Evolutionary conservation across 2,329 filamentous ascomycete genomes (phyloP).

Genomic region (Penicillium fuscoglaucum): DNA sequence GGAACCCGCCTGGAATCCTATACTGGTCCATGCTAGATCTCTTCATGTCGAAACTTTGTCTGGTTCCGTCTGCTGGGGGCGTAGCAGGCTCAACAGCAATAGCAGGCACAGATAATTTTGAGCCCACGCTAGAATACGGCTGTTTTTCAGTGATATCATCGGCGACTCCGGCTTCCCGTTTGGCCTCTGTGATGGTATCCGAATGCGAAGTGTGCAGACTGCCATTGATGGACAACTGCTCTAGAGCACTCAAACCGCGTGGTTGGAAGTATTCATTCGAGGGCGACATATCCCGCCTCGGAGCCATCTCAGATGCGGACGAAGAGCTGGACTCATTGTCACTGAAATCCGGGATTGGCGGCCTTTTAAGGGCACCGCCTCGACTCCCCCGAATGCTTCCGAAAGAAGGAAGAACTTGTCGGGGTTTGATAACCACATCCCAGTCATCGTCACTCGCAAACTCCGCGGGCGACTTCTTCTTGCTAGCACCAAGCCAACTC

Average conservation of each 20-base stretch:
- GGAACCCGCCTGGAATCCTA: constrained; percentile 62
- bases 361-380: constrained; percentile 27
- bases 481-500: constrained; percentile 40
- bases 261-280: constrained; percentile 40
- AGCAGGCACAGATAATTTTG: constrained; percentile 37
- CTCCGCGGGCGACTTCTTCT: constrained; percentile 33
- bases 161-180: constrained; percentile 10
- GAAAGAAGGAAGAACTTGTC: constrained; percentile 61
- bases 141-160: constrained; percentile 8
- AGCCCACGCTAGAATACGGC: constrained; percentile 9
- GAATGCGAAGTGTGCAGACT: background rate
- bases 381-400: constrained; percentile 59
- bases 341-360: constrained; percentile 26
- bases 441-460: constrained; percentile 50
- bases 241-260: constrained; percentile 11
- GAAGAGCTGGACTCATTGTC: constrained; percentile 37
- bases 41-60: constrained; percentile 23
- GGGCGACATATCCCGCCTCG: constrained; percentile 25
- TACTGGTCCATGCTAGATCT: constrained; percentile 45
- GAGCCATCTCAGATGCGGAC: constrained; percentile 49
- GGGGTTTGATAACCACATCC: constrained; percentile 58
- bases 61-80: constrained; percentile 43
- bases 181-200: background rate
- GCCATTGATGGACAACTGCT: constrained; percentile 17
- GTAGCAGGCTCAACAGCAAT: constrained; percentile 52